These are phyloP conservation scores for Fusarium equiseti DNA, from an alignment of 2,329 filamentous ascomycete genomes.

Conservation along the genomic window DNA sequence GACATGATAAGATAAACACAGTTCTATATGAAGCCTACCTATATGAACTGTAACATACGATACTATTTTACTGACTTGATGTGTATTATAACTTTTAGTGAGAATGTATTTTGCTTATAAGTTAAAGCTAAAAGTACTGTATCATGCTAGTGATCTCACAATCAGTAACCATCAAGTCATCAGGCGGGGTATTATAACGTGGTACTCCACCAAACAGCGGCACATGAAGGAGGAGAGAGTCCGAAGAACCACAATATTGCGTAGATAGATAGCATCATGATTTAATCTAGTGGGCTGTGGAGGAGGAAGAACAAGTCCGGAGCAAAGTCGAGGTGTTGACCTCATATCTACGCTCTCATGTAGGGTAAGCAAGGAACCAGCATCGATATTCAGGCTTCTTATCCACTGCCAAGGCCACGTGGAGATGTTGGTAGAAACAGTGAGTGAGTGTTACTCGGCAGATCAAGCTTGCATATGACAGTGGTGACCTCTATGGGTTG, in stretches of 20 bases:
- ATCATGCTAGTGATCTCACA: not conserved
- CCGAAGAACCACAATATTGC: conserved; percentile 1
- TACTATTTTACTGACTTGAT: not conserved
- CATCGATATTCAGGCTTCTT: conserved; percentile 4
- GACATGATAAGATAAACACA: not conserved
- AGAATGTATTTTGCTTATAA: not conserved
- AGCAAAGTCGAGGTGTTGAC: conserved; percentile 1
- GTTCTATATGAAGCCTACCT: not conserved
- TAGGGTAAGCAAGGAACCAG: conserved; percentile 13
- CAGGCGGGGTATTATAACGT: not conserved
- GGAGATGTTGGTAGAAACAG: conserved; percentile 19
- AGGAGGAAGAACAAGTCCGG: not conserved
- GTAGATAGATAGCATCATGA: not conserved
- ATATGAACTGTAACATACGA: not conserved
- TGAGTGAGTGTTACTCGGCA: not conserved
- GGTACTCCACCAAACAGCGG: conserved; percentile 4
- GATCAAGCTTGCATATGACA: conserved; percentile 20
- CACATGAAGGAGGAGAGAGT: conserved; percentile 8
- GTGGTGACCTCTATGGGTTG: not conserved
- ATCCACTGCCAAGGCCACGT: conserved; percentile 46
- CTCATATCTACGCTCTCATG: not conserved
- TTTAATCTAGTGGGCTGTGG: not conserved
- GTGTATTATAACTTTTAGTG: too few relatives aligned
- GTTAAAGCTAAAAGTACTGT: not conserved
- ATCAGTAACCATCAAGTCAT: not conserved